A percentile compares a stretch with the other conserved stretches of the same genome.
phyloP scores from a whole-genome alignment of 140 eudicot species.

The Erigeron philadelphicus region DNA sequence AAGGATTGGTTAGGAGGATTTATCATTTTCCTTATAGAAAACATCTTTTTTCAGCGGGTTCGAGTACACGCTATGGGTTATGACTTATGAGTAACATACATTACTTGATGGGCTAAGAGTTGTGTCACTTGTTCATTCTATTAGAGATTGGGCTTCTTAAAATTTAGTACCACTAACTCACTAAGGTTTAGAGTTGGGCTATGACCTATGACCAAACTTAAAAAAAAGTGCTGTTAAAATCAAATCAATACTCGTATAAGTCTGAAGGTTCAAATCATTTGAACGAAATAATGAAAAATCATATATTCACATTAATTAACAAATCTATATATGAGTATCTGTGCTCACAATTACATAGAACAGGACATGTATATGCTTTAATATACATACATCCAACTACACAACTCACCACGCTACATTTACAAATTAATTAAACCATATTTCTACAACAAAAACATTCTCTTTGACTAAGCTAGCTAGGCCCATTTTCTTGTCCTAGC shows the following conservation, averaged over 20 bases:
- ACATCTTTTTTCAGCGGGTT: too few relatives aligned
- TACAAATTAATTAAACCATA: slow-evolving; percentile 15
- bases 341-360: neutral
- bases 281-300: neutral
- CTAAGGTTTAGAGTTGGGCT: too few relatives aligned
- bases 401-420: slow-evolving; percentile 17
- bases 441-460: slow-evolving; percentile 5
- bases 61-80: too few relatives aligned
- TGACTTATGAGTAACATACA: neutral
- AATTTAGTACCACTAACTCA: too few relatives aligned
- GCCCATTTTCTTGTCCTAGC: slow-evolving; percentile 7
- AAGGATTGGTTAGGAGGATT: too few relatives aligned
- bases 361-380: neutral
- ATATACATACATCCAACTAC: slow-evolving; percentile 13
- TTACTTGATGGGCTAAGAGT: neutral
- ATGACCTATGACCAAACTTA: too few relatives aligned
- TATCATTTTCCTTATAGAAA: too few relatives aligned
- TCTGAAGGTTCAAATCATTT: neutral
- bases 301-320: neutral
- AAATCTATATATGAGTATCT: neutral
- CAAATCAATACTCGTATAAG: too few relatives aligned
- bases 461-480: slow-evolving; percentile 21
- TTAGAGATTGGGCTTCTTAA: too few relatives aligned
- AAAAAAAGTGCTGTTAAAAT: too few relatives aligned
- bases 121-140: too few relatives aligned